phyloP scores from a whole-genome alignment of 225 moss, liverwort and hornwort species.

The Physcomitrium patens region DNA sequence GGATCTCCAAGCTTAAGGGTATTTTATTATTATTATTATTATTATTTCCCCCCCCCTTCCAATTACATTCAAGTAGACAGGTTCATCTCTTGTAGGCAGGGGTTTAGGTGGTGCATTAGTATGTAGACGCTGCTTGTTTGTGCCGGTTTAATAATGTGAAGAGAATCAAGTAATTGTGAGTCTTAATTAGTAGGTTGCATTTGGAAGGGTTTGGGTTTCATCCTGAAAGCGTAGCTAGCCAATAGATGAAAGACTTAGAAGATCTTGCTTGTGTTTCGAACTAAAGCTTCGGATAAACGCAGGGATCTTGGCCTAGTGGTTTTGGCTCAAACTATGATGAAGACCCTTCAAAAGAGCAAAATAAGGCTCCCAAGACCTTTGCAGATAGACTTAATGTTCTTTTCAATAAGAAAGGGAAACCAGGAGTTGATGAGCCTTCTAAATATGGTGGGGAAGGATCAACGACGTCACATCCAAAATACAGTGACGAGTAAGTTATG shows the following conservation, averaged over 20 bases:
- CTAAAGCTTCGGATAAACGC: slow-evolving; percentile 23
- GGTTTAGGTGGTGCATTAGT: not conserved
- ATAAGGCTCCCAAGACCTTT: slow-evolving; percentile 53
- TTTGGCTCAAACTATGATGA: slow-evolving; percentile 45
- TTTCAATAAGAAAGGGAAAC: slow-evolving; percentile 65
- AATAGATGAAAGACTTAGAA: not conserved
- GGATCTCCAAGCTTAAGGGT: slow-evolving; percentile 45
- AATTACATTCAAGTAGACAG: not conserved
- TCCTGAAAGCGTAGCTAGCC: not conserved
- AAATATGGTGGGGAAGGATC: slow-evolving; percentile 50
- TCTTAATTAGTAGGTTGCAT: not conserved
- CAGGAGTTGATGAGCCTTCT: slow-evolving; percentile 31
- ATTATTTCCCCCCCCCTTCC: too few species aligned
- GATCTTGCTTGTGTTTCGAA: not conserved
- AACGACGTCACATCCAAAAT: slow-evolving; percentile 42
- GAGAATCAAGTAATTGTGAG: not conserved
- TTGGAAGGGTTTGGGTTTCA: not conserved
- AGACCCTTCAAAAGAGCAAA: slow-evolving; percentile 55
- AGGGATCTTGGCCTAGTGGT: slow-evolving; percentile 45
- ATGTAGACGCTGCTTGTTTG: not conserved
- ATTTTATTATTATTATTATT: too few species aligned
- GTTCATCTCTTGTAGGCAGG: not conserved
- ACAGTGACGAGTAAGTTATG: slow-evolving; percentile 40
- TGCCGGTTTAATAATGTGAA: not conserved
- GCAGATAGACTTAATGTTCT: slow-evolving; percentile 66